Evolutionary conservation across 768 basidiomycete genomes (phyloP), one percentile per base, ranked within the genome.

Genomic region (Kwoniella dendrophila): DNA sequence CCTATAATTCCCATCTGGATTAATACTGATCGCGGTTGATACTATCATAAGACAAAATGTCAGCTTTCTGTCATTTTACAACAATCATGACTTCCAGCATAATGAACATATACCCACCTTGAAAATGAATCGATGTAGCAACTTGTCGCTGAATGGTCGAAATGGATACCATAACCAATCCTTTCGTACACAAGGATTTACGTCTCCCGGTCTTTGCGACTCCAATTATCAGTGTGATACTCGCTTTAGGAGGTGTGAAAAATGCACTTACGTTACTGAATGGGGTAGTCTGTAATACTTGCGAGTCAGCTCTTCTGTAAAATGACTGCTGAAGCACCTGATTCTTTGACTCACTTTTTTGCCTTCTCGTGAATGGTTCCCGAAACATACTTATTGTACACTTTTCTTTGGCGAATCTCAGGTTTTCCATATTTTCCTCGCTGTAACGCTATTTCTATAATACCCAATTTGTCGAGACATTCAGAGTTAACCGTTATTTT

Each of bases 121-220:
- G 43, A 44, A 44, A 24, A 22, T 44, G 43, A 44, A 44, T 44
- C 43, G n/a, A n/a, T 18, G 20, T 44, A 44, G 43, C 24, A 44
- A 2, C 24, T 44, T 24, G 11, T 44, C n/a, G 20, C 43, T 2
- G n/a, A 10, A 11, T 44, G n/a, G 20, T 20, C 20, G 16, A 20
- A 6, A 40, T 40, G 6, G 20, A 40, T 16, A 6, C 20, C 38
- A 40, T 40, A 18, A 16, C 20, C 20, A 16, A 40, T 1, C 14
- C 20, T 4, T 18, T 40, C 38, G 4, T 40, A 20, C 4, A 16
- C 38, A n/a, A n/a, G n/a, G n/a, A n/a, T n/a, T n/a, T n/a, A n/a
- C n/a, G n/a, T n/a, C n/a, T n/a, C n/a, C n/a, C n/a, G n/a, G n/a
- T n/a, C n/a, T n/a, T n/a, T n/a, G n/a, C n/a, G n/a, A n/a, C n/a